These are phyloP conservation scores for Batrachochytrium dendrobatidis DNA, from an alignment of 371 early-diverging fungal species.

Conservation along the genomic window DNA sequence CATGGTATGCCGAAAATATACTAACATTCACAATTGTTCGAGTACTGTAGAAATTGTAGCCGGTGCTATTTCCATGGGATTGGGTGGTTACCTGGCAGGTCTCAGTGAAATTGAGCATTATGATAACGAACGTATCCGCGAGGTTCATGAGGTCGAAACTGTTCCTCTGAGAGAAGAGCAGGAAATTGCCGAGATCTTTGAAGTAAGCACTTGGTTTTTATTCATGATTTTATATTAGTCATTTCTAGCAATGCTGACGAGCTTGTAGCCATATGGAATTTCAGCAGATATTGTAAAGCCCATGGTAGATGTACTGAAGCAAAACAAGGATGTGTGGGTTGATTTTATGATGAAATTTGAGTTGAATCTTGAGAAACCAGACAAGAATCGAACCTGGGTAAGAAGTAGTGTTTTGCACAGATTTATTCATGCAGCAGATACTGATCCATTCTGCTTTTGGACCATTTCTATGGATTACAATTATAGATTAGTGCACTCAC, in stretches of 20 bases:
- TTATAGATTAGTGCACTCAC: conserved; percentile 53
- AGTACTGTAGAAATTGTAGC: conserved; percentile 63
- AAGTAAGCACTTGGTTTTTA: conserved; percentile 12
- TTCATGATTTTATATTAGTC: not conserved
- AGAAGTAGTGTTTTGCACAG: not conserved
- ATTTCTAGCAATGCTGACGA: conserved; percentile 31
- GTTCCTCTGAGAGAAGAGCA: conserved; percentile 58
- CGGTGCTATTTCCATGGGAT: conserved; percentile 51
- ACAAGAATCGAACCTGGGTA: conserved; percentile 48
- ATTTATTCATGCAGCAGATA: not conserved
- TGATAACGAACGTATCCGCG: conserved; percentile 55
- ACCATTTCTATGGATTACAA: not conserved
- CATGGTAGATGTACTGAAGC: conserved; percentile 46
- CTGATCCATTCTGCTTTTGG: not conserved
- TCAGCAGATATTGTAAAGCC: conserved; percentile 48
- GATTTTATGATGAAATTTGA: conserved; percentile 78
- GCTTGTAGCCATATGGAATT: conserved; percentile 56
- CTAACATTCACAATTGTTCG: too few relatives aligned
- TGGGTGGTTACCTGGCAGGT: conserved; percentile 64
- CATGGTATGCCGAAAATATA: too few relatives aligned
- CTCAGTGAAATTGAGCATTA: conserved; percentile 63
- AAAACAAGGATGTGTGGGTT: conserved; percentile 38
- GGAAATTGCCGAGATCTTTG: conserved; percentile 45
- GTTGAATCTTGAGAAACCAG: conserved; percentile 56
- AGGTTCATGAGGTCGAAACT: conserved; percentile 52